Evolutionary conservation across 2,329 filamentous ascomycete genomes (phyloP).

Genomic region (Tolypocladium tundrense): DNA sequence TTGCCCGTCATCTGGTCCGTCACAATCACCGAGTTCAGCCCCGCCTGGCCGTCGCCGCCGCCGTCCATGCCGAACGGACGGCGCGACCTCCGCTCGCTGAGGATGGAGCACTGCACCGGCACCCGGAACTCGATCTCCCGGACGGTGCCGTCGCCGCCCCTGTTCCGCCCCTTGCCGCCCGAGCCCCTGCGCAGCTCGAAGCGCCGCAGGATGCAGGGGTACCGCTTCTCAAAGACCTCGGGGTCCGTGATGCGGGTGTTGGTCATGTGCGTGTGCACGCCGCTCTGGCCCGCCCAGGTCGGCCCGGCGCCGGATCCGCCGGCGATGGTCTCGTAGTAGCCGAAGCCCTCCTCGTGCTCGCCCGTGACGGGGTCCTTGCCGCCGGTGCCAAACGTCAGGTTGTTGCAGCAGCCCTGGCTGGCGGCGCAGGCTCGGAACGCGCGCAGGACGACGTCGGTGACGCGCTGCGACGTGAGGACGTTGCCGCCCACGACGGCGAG

Average conservation of each 20-base stretch:
- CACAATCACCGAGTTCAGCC: slow-evolving; percentile 41
- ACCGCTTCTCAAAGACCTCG: slow-evolving; percentile 68
- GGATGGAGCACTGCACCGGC: slow-evolving; percentile 66
- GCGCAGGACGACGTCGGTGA: slow-evolving; percentile 74
- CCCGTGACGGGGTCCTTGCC: slow-evolving; percentile 52
- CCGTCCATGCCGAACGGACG: slow-evolving; percentile 65
- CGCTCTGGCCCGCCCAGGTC: slow-evolving; percentile 61
- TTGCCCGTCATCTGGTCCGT: slow-evolving; percentile 7
- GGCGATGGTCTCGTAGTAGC: slow-evolving; percentile 80
- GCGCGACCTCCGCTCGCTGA: slow-evolving; percentile 66
- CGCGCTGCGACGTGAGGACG: slow-evolving; percentile 67
- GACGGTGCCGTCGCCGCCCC: slow-evolving; percentile 65
- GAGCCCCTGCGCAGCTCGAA: slow-evolving; percentile 56
- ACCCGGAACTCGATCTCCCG: slow-evolving; percentile 75
- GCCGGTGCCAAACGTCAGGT: slow-evolving; percentile 74
- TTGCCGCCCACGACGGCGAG: slow-evolving; percentile 79
- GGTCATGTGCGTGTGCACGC: slow-evolving; percentile 79
- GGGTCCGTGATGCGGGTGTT: slow-evolving; percentile 77
- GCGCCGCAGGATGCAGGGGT: slow-evolving; percentile 55
- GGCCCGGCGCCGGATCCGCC: slow-evolving; percentile 67
- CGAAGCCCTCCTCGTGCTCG: slow-evolving; percentile 49
- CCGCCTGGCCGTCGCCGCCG: slow-evolving; percentile 57
- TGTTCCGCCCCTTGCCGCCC: slow-evolving; percentile 46
- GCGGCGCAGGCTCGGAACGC: slow-evolving; percentile 74
- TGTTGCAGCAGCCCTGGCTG: slow-evolving; percentile 73